Evolutionary conservation across 805 yeast genomes (phyloP), one percentile per base, ranked within the genome.

Genomic region (Tetrapisispora iriomotensis): DNA sequence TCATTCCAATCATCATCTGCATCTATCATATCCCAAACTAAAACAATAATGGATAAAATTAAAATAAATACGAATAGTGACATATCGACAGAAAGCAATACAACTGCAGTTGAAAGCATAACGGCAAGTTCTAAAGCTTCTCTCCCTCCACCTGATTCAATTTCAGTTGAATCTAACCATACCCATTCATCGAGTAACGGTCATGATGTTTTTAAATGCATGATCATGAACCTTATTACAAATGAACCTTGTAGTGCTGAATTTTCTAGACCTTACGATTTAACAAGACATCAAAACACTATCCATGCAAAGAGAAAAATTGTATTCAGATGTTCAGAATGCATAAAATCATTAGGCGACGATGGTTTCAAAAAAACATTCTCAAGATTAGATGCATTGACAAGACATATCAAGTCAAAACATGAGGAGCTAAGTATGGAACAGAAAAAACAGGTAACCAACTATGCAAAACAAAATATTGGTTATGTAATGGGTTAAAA

Each of bases 281-380:
- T 90, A 54, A 82, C 88, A 20, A 75, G 98, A 51, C 98, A 90
- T 61, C 96, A 90, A 61, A 95, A 90, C 54, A 92, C 97, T 0
- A 88, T 90, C 39, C 98, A 90, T 60, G 92, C 96, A 1, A 71
- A 82, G 35, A 82, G 80, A 58, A 82, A 90, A 62, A 82, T 82
- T 51, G 77, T 82, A 36, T 92, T 79, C 67, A 78, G 82, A 56
- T 90, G 98, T 61, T 78, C 77, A 49, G 78, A 82, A 33, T 90
- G 98, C 64, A 92, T 64, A 18, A 51, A 58, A 39, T 61, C 65
- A 2, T 56, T 62, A 22, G 70, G 69, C 15, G 58, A 61, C 12
- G 58, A 60, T 31, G 66, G 68, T 20, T 65, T 64, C 39, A 75
- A 77, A 36, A 79, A 90, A 66, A 86, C 95, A 1, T 90, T 92